These are phyloP conservation scores for Fusarium brevicatenulatum DNA, from an alignment of 2,329 filamentous ascomycete genomes.

Conservation along the genomic window DNA sequence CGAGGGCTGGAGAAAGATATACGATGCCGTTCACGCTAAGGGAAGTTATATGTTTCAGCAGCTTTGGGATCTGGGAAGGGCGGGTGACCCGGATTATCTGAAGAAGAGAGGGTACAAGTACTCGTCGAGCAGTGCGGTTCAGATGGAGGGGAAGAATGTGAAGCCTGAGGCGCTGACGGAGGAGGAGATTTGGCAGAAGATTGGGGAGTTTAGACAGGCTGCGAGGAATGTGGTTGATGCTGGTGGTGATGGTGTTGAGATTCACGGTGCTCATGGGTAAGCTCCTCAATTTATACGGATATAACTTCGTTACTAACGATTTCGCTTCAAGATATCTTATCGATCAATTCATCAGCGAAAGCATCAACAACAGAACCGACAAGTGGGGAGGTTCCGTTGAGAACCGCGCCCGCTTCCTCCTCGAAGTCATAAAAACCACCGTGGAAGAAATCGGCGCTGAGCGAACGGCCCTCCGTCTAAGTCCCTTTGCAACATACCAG, in stretches of 20 bases:
- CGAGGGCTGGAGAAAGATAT: conserved; percentile 68
- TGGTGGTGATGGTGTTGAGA: conserved; percentile 77
- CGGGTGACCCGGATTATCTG: conserved; percentile 38
- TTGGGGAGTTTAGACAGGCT: conserved; percentile 67
- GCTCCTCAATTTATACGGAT: too few species aligned
- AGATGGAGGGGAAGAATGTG: conserved; percentile 37
- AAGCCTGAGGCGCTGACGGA: conserved; percentile 59
- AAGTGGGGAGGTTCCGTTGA: conserved; percentile 51
- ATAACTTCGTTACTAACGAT: too few species aligned
- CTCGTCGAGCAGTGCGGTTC: conserved; percentile 37
- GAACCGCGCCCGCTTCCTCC: conserved; percentile 61
- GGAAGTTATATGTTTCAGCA: conserved; percentile 71
- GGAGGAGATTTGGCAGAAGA: conserved; percentile 72
- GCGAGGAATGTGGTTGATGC: conserved; percentile 66
- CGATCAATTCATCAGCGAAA: conserved; percentile 69
- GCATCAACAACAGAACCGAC: conserved; percentile 63
- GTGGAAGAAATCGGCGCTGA: conserved; percentile 59
- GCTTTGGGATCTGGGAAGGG: conserved; percentile 71
- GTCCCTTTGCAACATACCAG: conserved; percentile 57
- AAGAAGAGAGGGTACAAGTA: conserved; percentile 43
- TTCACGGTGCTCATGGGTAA: conserved; percentile 65
- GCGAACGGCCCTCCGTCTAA: conserved; percentile 63
- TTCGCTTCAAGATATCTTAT: conserved; percentile 55
- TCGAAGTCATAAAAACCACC: conserved; percentile 59
- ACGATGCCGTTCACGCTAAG: conserved; percentile 70